Base-by-base conservation (phyloP, 768 basidiomycete genomes). In the Neoboletus subvelutipes region DNA sequence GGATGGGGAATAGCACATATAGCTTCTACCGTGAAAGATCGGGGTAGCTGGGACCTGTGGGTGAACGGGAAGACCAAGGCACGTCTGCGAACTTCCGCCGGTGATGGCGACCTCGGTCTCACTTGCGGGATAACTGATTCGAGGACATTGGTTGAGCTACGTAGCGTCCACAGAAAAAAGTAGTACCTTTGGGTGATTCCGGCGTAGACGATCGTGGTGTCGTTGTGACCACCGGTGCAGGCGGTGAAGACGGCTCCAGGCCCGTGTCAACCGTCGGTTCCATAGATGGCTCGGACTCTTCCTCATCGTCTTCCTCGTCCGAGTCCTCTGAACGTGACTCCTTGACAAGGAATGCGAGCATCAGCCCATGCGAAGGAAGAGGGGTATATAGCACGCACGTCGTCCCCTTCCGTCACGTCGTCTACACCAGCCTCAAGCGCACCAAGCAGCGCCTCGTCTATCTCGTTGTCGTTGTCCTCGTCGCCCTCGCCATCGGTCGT, bases 1-100 rank as follows among this genome's bases (percentile, higher is more conserved):
- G 93, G 93, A 61, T 95, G 90, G 1, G 95, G 92, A 54, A 98
- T 83, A 20, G 93, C 93, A 59, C 90, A 92, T 58, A 96, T 84
- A 18, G 94, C 94, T 73, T 96, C 94, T 6, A 97, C 87, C 8
- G 88, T 87, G 69, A 87, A 92, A 0, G 90, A 81, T 31, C 84
- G 80, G n/a, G 83, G 84, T 17, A 67, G 64, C 13, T 40, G 64
- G 13, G 64, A 58, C 39, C 63, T 56, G 65, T 67, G 63, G 43
- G 65, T 57, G 64, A 69, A 55, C 60, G 73, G 64, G 46, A 74
- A 72, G 54, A 67, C 59, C 13, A 88, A 61, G 10, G 67, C 67
- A 34, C 74, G 76, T 64, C 78, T 83, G 31, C 87, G 85, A 28
- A 78, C 61, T 45, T 76, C 76, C 13, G 84, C 82, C 9, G 81